Evolutionary conservation across 257 asterid species (phyloP).

Genomic region (Mentha longifolia): DNA sequence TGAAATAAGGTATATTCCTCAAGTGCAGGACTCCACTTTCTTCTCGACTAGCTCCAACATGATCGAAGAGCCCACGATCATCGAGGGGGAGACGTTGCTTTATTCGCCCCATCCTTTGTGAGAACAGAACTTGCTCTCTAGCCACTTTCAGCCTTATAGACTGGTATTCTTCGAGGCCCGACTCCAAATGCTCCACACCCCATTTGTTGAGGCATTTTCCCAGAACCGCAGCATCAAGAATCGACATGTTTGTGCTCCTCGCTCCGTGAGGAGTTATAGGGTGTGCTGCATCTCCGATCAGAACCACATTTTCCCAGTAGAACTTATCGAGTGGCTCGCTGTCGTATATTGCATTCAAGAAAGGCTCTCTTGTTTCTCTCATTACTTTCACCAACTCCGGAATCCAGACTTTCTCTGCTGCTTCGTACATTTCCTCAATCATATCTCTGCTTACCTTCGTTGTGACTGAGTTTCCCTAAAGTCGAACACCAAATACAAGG

Average conservation of each 20-base stretch:
- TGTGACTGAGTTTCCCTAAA: constrained; percentile 72
- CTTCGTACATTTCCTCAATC: constrained; percentile 59
- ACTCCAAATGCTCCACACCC: constrained; percentile 47
- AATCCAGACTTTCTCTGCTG: constrained; percentile 67
- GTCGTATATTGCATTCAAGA: constrained; percentile 75
- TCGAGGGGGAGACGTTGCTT: constrained; percentile 59
- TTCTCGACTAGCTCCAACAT: constrained; percentile 44
- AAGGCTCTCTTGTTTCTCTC: constrained; percentile 66
- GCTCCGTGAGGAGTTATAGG: constrained; percentile 77
- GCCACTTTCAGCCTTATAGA: constrained; percentile 60
- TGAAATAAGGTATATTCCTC: constrained; percentile 63
- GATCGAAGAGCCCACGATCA: constrained; percentile 56
- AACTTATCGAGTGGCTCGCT: constrained; percentile 57
- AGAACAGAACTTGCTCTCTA: constrained; percentile 62
- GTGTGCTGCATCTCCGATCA: constrained; percentile 87
- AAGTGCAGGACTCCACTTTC: constrained; percentile 60
- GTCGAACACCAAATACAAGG: constrained; percentile 12
- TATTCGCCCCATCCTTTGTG: constrained; percentile 60
- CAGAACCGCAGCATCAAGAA: constrained; percentile 76
- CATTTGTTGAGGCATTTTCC: constrained; percentile 70
- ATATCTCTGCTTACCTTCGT: constrained; percentile 58
- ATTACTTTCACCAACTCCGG: constrained; percentile 65
- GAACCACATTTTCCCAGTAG: constrained; percentile 64
- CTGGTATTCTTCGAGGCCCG: constrained; percentile 70
- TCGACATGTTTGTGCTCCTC: constrained; percentile 89